These are phyloP conservation scores for Trichoderma sp. DNA, from an alignment of 2,329 filamentous ascomycete genomes.

Conservation along the genomic window DNA sequence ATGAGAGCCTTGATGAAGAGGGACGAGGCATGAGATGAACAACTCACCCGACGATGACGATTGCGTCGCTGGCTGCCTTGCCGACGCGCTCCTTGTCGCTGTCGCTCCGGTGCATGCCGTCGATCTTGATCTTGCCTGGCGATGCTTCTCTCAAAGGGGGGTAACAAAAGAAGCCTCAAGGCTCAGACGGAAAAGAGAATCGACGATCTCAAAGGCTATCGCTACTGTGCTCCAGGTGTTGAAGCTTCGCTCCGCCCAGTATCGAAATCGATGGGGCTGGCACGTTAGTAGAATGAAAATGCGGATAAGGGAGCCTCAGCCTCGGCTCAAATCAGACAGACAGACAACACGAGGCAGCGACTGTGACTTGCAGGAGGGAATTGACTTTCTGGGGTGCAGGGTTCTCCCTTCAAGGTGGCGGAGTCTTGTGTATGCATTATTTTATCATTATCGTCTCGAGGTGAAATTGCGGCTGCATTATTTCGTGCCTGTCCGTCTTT, in stretches of 20 bases:
- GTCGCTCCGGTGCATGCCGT: conserved; percentile 23
- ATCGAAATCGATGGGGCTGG: conserved; percentile 21
- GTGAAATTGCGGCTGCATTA: not conserved
- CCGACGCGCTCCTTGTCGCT: conserved; percentile 15
- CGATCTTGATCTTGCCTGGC: conserved; percentile 11
- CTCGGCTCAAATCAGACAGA: not conserved
- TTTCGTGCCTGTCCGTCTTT: too few species aligned
- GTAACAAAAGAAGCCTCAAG: not conserved
- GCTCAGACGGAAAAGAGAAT: not conserved
- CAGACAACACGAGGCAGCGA: not conserved
- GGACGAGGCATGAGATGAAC: too few species aligned
- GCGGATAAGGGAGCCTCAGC: conserved; percentile 15
- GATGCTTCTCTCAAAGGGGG: not conserved
- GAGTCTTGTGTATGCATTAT: conserved; percentile 9
- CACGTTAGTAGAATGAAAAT: not conserved
- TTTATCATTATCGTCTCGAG: not conserved
- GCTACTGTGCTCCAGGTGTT: not conserved
- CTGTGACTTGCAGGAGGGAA: not conserved
- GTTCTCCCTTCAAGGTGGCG: conserved; percentile 18
- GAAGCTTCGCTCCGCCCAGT: conserved; percentile 21
- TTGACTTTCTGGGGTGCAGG: not conserved
- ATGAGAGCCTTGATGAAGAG: too few species aligned
- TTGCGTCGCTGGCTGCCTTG: conserved; percentile 26
- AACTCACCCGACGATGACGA: conserved; percentile 36
- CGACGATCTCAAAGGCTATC: not conserved